phyloP scores from a whole-genome alignment of 2,329 filamentous ascomycete species.

The Diaporthe capsici region DNA sequence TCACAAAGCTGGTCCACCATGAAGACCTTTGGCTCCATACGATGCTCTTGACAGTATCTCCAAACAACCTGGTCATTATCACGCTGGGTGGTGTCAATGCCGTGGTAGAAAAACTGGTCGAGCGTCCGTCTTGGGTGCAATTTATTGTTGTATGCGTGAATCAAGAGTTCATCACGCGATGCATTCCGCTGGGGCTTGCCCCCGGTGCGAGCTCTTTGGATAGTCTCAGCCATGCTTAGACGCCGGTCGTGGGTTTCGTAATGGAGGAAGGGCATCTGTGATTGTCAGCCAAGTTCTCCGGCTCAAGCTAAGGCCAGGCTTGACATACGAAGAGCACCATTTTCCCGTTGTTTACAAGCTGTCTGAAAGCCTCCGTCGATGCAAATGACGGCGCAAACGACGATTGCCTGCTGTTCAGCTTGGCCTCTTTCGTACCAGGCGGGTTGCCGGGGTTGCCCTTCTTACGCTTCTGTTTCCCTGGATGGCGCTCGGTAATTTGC shows the following conservation, averaged over 20 bases:
- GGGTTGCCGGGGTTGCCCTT: constrained; percentile 55
- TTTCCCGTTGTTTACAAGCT: constrained; percentile 49
- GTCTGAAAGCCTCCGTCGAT: constrained; percentile 49
- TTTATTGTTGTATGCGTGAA: constrained; percentile 63
- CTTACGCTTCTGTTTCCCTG: constrained; percentile 48
- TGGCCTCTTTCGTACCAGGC: constrained; percentile 51
- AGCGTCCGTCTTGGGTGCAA: constrained; percentile 74
- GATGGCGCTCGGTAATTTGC: constrained; percentile 54
- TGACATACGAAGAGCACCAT: constrained; percentile 53
- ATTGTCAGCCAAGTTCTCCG: not conserved
- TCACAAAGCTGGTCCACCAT: constrained; percentile 77
- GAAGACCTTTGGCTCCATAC: constrained; percentile 69
- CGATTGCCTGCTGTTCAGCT: constrained; percentile 40
- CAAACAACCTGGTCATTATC: constrained; percentile 77
- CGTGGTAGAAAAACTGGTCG: constrained; percentile 77
- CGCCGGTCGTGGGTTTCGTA: constrained; percentile 72
- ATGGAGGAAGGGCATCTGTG: constrained; percentile 75
- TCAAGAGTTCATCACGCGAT: constrained; percentile 59
- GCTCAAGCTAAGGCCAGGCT: too few species aligned
- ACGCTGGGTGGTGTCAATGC: constrained; percentile 71
- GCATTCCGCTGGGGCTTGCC: constrained; percentile 47
- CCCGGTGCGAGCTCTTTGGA: constrained; percentile 51
- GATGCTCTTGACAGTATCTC: constrained; percentile 61
- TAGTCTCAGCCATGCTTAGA: constrained; percentile 69
- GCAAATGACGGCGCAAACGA: constrained; percentile 37